Base-by-base conservation (phyloP, 768 basidiomycete species). In the Tulasnella calospora region DNA sequence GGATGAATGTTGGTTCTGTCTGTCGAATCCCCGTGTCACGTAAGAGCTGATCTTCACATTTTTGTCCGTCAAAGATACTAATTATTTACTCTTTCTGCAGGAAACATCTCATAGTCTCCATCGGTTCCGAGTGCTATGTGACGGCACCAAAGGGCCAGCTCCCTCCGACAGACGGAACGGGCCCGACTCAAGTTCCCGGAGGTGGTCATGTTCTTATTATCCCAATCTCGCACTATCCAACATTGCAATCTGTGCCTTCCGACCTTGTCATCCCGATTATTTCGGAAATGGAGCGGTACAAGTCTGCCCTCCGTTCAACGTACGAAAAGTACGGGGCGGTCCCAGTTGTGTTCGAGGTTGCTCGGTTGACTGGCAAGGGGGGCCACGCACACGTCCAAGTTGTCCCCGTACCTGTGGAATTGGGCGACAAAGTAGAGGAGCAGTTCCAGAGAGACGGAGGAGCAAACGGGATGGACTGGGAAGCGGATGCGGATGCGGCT, bases 71-170 rank as follows among this genome's bases (percentile, higher is more conserved):
- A 35, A 13, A 6, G 61, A 5, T 15, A 17, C 61, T 69, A 69
- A 67, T 35, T 44, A 38, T n/a, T 44, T 80, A 71, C 3, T 67
- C 80, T 17, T 67, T 67, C 21, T 27, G 38, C 80, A 96, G 94
- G 78, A 99, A 99, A 85, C 94, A 99, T 82, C 90, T 99, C 80
- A 96, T 99, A 80, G 94, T 96, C 41, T 91, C 94, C 0, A 98
- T 99, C 82, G 98, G 96, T 19, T 84, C 87, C 8, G 98, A 99
- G 84, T 95, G 94, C 82, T 99, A 99, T 85, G 85, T 98, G 72
- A 96, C 98, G 0, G 86, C 99, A n/a, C 94, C 98, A 0, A 99
- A 98, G 83, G 98, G 98, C 2, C 95, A 97, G 83, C 91, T 99
- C 61, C 89, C 94, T 67, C 93, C 94, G 23, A 96, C 95, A 15